Percentiles rank a stretch among this genome's conserved stretches.
Conservation (phyloP, 495 filamentous ascomycete species). For the Hypoxylon perforatum region DNA sequence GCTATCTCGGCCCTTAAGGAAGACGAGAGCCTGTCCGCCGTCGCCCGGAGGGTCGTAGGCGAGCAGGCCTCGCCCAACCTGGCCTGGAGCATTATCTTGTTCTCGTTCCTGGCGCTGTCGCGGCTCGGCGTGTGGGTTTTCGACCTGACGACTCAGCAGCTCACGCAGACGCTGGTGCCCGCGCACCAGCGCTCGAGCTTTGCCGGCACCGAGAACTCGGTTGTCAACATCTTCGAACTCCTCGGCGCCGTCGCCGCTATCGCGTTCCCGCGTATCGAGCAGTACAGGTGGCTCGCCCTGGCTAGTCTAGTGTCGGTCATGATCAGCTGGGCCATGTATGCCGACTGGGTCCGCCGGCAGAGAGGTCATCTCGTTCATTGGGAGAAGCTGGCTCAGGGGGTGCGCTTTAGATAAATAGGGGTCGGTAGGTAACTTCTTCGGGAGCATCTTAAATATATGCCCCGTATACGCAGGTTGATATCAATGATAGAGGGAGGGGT, state of each 20-base stretch:
- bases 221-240: slow-evolving; percentile 56
- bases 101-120: slow-evolving; percentile 57
- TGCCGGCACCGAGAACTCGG: slow-evolving; percentile 55
- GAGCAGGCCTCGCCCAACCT: slow-evolving; percentile 25
- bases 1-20: slow-evolving; percentile 40
- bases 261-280: slow-evolving; percentile 49
- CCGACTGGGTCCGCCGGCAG: slow-evolving; percentile 52
- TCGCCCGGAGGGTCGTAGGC: slow-evolving; percentile 2
- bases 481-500: no score
- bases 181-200: slow-evolving; percentile 53
- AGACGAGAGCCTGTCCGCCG: slow-evolving; percentile 1
- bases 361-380: slow-evolving; percentile 45
- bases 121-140: slow-evolving; percentile 59
- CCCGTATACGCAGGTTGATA: no score
- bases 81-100: slow-evolving; percentile 48
- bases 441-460: no score
- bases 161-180: slow-evolving; percentile 54
- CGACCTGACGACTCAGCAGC: slow-evolving; percentile 59
- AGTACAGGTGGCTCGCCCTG: slow-evolving; percentile 55
- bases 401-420: slow-evolving; percentile 5
- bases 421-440: no score
- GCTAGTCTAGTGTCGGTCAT: slow-evolving; percentile 48
- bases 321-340: slow-evolving; percentile 50
- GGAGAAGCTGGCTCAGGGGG: slow-evolving; percentile 39
- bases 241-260: slow-evolving; percentile 48